Percentiles rank a stretch among this genome's conserved stretches.
Conservation (phyloP, 2,329 filamentous ascomycete species). For the Fusarium ramigenum region DNA sequence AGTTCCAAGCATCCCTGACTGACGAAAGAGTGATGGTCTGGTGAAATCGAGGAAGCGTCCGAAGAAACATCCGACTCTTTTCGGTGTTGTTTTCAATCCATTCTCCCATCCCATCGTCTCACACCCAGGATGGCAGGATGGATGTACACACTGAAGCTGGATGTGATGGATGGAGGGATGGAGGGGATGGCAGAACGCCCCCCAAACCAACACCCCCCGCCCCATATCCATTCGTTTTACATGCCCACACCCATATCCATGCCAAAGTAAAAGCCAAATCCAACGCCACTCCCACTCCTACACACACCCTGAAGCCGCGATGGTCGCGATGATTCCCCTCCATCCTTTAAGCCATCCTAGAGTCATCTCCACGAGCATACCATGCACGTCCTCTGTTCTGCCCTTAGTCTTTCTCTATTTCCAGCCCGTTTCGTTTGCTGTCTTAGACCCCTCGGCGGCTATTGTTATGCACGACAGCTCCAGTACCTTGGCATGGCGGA, state of each 20-base stretch:
- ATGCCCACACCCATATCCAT: slow-evolving; percentile 6
- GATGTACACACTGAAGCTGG: background rate
- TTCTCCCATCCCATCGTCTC: slow-evolving; percentile 14
- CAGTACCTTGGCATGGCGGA: slow-evolving; percentile 28
- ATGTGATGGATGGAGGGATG: slow-evolving; percentile 7
- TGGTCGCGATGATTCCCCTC: slow-evolving; percentile 18
- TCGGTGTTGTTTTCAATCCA: slow-evolving; percentile 34
- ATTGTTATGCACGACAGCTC: slow-evolving; percentile 46
- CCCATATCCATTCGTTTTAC: background rate
- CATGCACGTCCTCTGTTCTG: slow-evolving; percentile 29
- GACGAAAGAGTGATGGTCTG: background rate
- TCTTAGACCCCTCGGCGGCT: slow-evolving; percentile 42
- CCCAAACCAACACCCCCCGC: background rate
- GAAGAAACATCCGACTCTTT: slow-evolving; percentile 10
- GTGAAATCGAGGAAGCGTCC: slow-evolving; percentile 10
- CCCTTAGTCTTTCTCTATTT: slow-evolving; percentile 29
- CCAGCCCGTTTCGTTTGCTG: slow-evolving; percentile 27
- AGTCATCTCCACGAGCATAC: slow-evolving; percentile 36
- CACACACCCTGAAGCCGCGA: slow-evolving; percentile 26
- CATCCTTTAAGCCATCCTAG: slow-evolving; percentile 14
- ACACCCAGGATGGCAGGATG: slow-evolving; percentile 21
- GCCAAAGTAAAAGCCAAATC: slow-evolving; percentile 3
- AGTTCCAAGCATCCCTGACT: slow-evolving; percentile 19
- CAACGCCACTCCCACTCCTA: slow-evolving; percentile 14
- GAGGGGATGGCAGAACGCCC: background rate